phyloP scores from a whole-genome alignment of 1,139 yeast species.

The Debaryomyces robertsiae region DNA sequence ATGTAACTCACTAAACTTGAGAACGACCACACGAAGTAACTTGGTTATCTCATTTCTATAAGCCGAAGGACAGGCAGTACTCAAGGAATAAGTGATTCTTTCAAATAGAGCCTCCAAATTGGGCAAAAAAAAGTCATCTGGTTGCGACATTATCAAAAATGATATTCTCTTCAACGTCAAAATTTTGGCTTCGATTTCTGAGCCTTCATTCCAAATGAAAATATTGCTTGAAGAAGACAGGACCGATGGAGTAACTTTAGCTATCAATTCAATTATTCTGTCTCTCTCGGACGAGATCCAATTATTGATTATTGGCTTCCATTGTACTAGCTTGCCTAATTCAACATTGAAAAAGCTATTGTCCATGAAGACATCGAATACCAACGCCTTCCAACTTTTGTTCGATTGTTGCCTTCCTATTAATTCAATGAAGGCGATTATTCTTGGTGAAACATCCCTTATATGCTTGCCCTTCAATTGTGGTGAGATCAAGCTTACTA shows the following conservation, averaged over 20 bases:
- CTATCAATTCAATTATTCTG: conserved; percentile 55
- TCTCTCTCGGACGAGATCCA: conserved; percentile 68
- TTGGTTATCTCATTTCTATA: conserved; percentile 52
- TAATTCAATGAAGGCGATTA: conserved; percentile 40
- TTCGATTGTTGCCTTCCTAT: conserved; percentile 40
- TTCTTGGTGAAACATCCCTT: conserved; percentile 31
- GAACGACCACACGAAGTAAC: conserved; percentile 62
- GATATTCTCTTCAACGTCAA: conserved; percentile 59
- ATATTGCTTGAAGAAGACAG: conserved; percentile 56
- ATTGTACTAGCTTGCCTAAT: conserved; percentile 29
- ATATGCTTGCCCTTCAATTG: conserved; percentile 44
- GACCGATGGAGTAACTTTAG: conserved; percentile 51
- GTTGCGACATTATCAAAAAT: conserved; percentile 62
- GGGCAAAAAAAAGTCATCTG: conserved; percentile 56
- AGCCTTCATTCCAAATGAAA: conserved; percentile 74
- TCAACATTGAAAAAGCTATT: conserved; percentile 43
- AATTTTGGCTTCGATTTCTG: conserved; percentile 57
- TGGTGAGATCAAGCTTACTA: conserved; percentile 48
- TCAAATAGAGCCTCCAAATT: conserved; percentile 52
- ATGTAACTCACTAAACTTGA: conserved; percentile 65
- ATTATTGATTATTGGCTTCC: conserved; percentile 53
- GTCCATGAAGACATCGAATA: conserved; percentile 57
- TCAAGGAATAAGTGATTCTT: conserved; percentile 49
- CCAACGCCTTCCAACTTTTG: conserved; percentile 54
- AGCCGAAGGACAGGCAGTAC: conserved; percentile 32